These are phyloP conservation scores for Aspergillus sp. DNA, from an alignment of 2,329 filamentous ascomycete species.

Conservation along the genomic window DNA sequence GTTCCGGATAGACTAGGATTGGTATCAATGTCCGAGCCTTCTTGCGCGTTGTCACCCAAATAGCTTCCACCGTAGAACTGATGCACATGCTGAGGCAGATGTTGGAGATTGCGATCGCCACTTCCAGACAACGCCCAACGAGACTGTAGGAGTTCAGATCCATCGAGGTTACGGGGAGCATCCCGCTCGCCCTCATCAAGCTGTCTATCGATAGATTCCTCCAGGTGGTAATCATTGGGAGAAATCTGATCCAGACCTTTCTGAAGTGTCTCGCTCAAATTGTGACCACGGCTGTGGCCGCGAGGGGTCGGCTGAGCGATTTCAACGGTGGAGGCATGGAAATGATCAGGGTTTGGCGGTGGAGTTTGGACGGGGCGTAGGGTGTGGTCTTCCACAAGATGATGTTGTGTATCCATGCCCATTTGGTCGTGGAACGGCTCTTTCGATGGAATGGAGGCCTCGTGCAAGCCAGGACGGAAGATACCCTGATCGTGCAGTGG, in stretches of 20 bases:
- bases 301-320: conserved; percentile 61
- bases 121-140: conserved; percentile 38
- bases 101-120: conserved; percentile 22
- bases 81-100: conserved; percentile 27
- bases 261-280: conserved; percentile 74
- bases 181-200: conserved; percentile 70
- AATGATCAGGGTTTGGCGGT: conserved; percentile 37
- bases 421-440: conserved; percentile 24
- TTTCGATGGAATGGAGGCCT: conserved; percentile 17
- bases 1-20: conserved; percentile 71
- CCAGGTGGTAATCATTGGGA: conserved; percentile 79
- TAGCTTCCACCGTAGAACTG: conserved; percentile 35
- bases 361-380: conserved; percentile 30
- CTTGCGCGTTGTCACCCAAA: conserved; percentile 38
- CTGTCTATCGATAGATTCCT: conserved; percentile 74
- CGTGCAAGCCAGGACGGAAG: conserved; percentile 30
- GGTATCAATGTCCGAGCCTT: conserved; percentile 66
- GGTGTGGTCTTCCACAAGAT: conserved; percentile 20
- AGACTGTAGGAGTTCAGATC: conserved; percentile 31
- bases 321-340: conserved; percentile 43
- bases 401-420: conserved; percentile 26
- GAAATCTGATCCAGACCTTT: conserved; percentile 66
- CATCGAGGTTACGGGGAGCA: conserved; percentile 22
- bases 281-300: conserved; percentile 59
- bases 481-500: conserved; percentile 56